These are phyloP conservation scores for Fusarium floridanum DNA, from an alignment of 2,329 filamentous ascomycete species.

Conservation along the genomic window DNA sequence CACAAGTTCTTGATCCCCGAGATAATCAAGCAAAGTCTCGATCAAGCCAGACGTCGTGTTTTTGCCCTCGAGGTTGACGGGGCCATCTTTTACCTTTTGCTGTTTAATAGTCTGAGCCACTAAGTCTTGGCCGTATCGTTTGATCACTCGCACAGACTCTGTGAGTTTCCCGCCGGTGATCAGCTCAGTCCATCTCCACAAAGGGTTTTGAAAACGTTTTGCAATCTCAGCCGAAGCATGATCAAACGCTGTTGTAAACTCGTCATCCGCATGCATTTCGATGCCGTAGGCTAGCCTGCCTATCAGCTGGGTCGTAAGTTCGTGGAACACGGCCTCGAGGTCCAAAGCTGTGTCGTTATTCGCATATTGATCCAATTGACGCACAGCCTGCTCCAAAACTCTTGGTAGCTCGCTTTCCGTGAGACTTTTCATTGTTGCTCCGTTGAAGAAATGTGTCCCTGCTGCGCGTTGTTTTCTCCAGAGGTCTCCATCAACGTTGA, in stretches of 20 bases:
- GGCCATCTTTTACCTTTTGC: neutral
- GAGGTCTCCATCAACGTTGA: constrained; percentile 9
- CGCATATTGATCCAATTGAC: neutral
- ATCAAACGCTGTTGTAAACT: neutral
- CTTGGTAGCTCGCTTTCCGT: neutral
- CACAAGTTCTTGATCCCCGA: constrained; percentile 54
- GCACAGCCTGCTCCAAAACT: neutral
- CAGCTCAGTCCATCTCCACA: neutral
- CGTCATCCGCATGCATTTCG: neutral
- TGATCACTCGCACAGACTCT: neutral
- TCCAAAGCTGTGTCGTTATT: neutral
- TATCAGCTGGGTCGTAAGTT: neutral
- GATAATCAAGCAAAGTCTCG: neutral
- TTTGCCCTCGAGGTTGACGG: neutral
- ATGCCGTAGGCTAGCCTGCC: neutral
- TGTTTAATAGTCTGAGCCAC: neutral
- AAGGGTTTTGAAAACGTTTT: neutral
- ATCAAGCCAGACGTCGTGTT: neutral
- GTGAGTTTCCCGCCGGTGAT: neutral
- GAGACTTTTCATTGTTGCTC: constrained; percentile 47
- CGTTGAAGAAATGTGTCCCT: constrained; percentile 22
- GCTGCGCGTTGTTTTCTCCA: constrained; percentile 7
- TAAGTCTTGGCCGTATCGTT: neutral
- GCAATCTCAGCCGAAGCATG: neutral
- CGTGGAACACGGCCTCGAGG: neutral